phyloP scores from a whole-genome alignment of 2,329 filamentous ascomycete genomes.

The Cercospora nicotianae region DNA sequence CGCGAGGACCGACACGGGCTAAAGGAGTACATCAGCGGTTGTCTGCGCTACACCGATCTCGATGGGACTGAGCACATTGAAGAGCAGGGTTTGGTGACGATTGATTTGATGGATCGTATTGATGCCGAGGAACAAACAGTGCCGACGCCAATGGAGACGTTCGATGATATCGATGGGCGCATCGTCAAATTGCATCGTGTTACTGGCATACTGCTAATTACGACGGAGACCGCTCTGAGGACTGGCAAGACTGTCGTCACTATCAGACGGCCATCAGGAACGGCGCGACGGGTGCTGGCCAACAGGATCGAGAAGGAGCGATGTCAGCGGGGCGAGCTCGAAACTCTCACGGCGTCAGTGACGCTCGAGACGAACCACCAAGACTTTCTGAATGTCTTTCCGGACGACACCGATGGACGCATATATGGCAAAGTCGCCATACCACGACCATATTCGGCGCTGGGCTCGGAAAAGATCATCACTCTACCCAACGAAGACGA shows the following conservation, averaged over 20 bases:
- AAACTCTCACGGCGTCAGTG: conserved; percentile 27
- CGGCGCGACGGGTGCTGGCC: conserved; percentile 26
- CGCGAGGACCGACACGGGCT: conserved; percentile 79
- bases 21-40: conserved; percentile 86
- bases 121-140: conserved; percentile 61
- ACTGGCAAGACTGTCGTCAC: conserved; percentile 38
- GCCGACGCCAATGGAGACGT: conserved; percentile 58
- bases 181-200: conserved; percentile 69
- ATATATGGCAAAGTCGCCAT: conserved; percentile 54
- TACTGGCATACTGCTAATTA: conserved; percentile 71
- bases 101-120: conserved; percentile 65
- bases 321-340: conserved; percentile 11
- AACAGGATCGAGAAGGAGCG: conserved; percentile 23
- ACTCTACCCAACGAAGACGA: conserved; percentile 68
- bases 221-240: conserved; percentile 65
- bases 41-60: conserved; percentile 73
- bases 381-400: conserved; percentile 35
- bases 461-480: conserved; percentile 48
- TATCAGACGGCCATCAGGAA: conserved; percentile 36
- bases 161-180: conserved; percentile 65
- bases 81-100: conserved; percentile 88
- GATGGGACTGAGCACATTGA: conserved; percentile 75
- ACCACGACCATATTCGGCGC: conserved; percentile 31
- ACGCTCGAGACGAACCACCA: conserved; percentile 28
- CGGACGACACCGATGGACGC: conserved; percentile 29